Percentiles rank a stretch among this genome's conserved stretches.
Conservation (phyloP, 306 rosid genomes). For the Carpinus fangiana region DNA sequence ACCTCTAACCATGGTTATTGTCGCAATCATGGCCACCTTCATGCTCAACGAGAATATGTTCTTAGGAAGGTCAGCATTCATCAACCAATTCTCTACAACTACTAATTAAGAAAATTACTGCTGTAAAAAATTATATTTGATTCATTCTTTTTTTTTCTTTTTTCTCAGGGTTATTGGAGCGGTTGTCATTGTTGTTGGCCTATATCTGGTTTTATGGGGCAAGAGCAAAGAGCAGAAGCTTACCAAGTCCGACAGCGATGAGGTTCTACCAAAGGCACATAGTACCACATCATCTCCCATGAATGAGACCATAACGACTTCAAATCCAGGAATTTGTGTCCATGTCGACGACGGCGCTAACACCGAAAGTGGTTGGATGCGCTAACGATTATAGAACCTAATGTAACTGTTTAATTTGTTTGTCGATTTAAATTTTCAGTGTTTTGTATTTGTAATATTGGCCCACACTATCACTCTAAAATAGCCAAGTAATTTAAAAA, state of each 20-base stretch:
- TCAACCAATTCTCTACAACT: too few species aligned
- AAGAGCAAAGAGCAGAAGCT: conserved; percentile 37
- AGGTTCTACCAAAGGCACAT: background rate
- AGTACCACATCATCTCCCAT: too few species aligned
- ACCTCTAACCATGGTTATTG: conserved; percentile 53
- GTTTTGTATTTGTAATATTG: too few species aligned
- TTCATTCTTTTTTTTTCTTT: too few species aligned
- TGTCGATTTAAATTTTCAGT: too few species aligned
- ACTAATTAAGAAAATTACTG: too few species aligned
- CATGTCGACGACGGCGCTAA: background rate
- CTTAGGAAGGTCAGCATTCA: conserved; percentile 55
- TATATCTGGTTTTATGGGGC: conserved; percentile 57
- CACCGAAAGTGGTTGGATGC: too few species aligned
- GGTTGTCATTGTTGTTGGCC: conserved; percentile 40
- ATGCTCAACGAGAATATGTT: conserved; percentile 39
- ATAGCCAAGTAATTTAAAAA: too few species aligned
- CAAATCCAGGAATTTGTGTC: conserved; percentile 2
- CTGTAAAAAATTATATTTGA: too few species aligned
- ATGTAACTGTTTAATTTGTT: too few species aligned
- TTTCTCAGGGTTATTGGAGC: conserved; percentile 44
- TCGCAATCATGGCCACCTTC: conserved; percentile 45
- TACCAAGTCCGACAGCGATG: conserved; percentile 4
- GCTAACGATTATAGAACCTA: too few species aligned
- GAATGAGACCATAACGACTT: background rate
- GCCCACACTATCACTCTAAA: too few species aligned